A percentile compares a stretch with the other conserved stretches of the same genome.
Evolutionary conservation across 257 asterid genomes (phyloP).

Genomic region (Ehretia macrophylla): DNA sequence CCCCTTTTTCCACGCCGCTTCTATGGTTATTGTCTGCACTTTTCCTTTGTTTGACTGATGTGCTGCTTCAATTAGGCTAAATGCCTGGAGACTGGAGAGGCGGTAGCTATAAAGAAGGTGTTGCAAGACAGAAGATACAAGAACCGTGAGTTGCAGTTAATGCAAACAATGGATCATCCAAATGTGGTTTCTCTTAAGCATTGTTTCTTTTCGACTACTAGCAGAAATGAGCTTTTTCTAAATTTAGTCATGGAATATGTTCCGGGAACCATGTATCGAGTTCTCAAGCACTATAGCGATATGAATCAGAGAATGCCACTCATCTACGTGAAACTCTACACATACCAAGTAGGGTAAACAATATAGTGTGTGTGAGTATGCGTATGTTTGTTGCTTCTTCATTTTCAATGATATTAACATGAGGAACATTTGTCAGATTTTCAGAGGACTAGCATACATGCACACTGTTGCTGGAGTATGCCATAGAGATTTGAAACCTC

Average conservation of each 20-base stretch:
- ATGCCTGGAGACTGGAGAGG: slow-evolving; percentile 91
- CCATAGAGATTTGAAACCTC: slow-evolving; percentile 96
- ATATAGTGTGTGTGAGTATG: neutral
- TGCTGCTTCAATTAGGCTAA: too few species aligned
- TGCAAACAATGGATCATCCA: slow-evolving; percentile 93
- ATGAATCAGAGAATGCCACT: slow-evolving; percentile 88
- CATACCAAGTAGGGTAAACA: slow-evolving; percentile 62
- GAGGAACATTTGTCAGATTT: slow-evolving; percentile 47
- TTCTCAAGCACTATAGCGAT: slow-evolving; percentile 69
- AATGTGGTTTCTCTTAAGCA: slow-evolving; percentile 87
- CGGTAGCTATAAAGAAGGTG: slow-evolving; percentile 93
- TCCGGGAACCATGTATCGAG: slow-evolving; percentile 74
- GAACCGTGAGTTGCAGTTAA: slow-evolving; percentile 86
- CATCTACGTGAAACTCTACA: slow-evolving; percentile 81
- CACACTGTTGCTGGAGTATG: slow-evolving; percentile 90
- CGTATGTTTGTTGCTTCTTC: neutral
- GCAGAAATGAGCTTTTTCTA: slow-evolving; percentile 77
- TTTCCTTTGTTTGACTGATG: too few species aligned
- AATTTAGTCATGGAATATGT: slow-evolving; percentile 96
- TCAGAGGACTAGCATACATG: slow-evolving; percentile 95
- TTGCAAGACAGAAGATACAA: slow-evolving; percentile 92
- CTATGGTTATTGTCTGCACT: neutral
- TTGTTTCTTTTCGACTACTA: slow-evolving; percentile 89
- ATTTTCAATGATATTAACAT: neutral
- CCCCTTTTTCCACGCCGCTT: too few species aligned